Evolutionary conservation across 176 grass and related monocot genomes (phyloP).

Genomic region (Microstegium vimineum): DNA sequence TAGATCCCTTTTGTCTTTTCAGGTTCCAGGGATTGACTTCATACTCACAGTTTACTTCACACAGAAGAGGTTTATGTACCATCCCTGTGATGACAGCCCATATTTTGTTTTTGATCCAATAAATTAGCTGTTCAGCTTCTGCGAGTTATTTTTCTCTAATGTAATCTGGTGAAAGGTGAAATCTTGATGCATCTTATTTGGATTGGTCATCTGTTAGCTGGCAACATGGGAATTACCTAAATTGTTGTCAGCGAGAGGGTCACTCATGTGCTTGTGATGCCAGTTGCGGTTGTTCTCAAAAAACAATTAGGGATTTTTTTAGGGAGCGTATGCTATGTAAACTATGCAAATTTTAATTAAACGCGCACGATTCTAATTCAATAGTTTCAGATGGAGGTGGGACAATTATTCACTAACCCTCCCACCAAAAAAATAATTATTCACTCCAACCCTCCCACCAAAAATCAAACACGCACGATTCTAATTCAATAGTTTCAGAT

Average conservation of each 20-base stretch:
- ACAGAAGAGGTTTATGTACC: conserved; percentile 5
- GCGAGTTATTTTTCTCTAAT: neutral
- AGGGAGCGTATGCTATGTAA: no score
- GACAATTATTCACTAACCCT: no score
- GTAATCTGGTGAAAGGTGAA: neutral
- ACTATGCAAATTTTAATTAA: no score
- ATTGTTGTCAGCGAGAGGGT: neutral
- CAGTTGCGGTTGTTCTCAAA: neutral
- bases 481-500: no score
- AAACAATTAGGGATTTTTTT: no score
- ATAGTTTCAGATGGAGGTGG: no score
- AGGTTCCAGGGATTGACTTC: conserved; percentile 11
- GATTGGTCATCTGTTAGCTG: neutral
- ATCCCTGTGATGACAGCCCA: neutral
- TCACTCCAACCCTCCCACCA: no score
- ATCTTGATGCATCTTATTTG: neutral
- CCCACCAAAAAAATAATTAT: no score
- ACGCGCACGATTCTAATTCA: no score
- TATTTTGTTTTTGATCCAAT: conserved; percentile 7
- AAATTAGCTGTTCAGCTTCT: conserved; percentile 1
- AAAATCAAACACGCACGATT: no score
- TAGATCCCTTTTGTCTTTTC: neutral
- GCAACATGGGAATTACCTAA: neutral
- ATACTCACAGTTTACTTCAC: conserved; percentile 2
- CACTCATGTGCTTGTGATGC: neutral